These are phyloP conservation scores for Sphaerostilbella broomeana DNA, from an alignment of 2,329 filamentous ascomycete species.

Conservation along the genomic window DNA sequence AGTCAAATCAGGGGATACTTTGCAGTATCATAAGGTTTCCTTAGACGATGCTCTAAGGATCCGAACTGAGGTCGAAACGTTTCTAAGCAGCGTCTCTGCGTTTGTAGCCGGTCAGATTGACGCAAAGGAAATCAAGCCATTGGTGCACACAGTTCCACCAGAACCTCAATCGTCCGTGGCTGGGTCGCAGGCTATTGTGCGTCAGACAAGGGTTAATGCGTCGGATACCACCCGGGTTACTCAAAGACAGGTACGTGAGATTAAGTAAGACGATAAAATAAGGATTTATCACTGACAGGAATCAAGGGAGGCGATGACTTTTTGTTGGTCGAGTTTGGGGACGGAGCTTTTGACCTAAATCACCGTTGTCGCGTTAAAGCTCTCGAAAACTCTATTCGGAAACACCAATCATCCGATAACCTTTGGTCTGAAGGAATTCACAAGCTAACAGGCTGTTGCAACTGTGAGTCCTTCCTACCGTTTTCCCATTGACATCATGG, in stretches of 20 bases:
- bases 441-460: neutral
- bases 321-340: constrained; percentile 1
- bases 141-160: neutral
- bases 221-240: neutral
- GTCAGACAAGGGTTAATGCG: neutral
- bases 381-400: neutral
- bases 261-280: neutral
- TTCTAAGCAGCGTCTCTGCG: neutral
- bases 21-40: constrained; percentile 14
- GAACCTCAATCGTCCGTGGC: neutral
- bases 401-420: neutral
- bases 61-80: neutral
- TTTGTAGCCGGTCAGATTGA: neutral
- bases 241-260: neutral
- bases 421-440: neutral
- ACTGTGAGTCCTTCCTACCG: neutral
- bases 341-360: neutral
- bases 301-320: neutral
- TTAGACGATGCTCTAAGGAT: neutral
- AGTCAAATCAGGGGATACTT: constrained; percentile 31
- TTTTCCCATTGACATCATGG: neutral
- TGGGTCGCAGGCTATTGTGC: neutral
- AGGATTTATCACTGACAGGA: neutral
- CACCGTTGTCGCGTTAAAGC: neutral
- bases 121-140: neutral